Conservation (phyloP, 768 basidiomycete genomes). For the Crassisporium funariophilum region DNA sequence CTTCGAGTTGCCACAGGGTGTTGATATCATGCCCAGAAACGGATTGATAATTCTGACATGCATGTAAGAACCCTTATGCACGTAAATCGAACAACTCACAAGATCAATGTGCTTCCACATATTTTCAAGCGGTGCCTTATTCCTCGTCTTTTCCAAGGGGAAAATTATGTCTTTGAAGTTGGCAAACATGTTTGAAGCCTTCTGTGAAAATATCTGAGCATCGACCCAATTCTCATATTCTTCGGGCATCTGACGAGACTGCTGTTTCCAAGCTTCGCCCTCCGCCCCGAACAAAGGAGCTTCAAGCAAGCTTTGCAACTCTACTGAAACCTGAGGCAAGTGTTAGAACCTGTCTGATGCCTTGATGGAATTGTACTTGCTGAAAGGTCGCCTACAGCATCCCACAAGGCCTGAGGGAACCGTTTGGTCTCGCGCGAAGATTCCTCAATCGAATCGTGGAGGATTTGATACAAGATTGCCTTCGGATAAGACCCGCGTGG, state of each 20-base stretch:
- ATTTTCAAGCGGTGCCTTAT: slow-evolving; percentile 48
- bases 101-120: slow-evolving; percentile 68
- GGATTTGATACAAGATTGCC: slow-evolving; percentile 62
- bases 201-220: slow-evolving; percentile 62
- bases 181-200: slow-evolving; percentile 51
- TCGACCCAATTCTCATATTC: slow-evolving; percentile 69
- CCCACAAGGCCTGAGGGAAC: slow-evolving; percentile 80
- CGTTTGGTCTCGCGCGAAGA: slow-evolving; percentile 71
- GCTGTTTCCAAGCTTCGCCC: slow-evolving; percentile 52
- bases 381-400: slow-evolving; percentile 80
- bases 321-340: slow-evolving; percentile 54
- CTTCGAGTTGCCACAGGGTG: slow-evolving; percentile 62
- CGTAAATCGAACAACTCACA: slow-evolving; percentile 37
- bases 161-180: slow-evolving; percentile 58
- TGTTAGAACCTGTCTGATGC: slow-evolving; percentile 1
- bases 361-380: slow-evolving; percentile 38
- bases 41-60: slow-evolving; percentile 57
- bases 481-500: slow-evolving; percentile 70
- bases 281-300: slow-evolving; percentile 59
- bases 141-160: slow-evolving; percentile 60
- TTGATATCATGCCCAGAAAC: slow-evolving; percentile 59
- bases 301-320: slow-evolving; percentile 68
- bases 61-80: not conserved
- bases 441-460: slow-evolving; percentile 74
- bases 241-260: slow-evolving; percentile 55